A percentile compares a stretch with the other conserved stretches of the same genome.
Evolutionary conservation across 495 filamentous ascomycete species (phyloP).

Genomic region (Aspergillus cristatus): DNA sequence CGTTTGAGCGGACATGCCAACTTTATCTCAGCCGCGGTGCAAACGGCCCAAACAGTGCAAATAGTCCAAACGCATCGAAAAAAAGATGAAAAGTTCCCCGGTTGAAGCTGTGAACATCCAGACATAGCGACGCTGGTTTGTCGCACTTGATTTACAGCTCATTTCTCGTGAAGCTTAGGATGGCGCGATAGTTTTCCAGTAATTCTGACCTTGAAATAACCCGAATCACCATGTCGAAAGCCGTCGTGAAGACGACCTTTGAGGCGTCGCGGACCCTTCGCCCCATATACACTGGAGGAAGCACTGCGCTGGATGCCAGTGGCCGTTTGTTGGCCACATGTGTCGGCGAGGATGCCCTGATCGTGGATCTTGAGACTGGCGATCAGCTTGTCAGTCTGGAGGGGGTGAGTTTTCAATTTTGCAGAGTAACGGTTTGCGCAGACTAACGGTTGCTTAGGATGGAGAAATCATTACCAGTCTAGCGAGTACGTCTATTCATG

Average conservation of each 20-base stretch:
- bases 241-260: slow-evolving; percentile 70
- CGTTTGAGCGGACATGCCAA: slow-evolving; percentile 18
- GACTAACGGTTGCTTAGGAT: slow-evolving; percentile 52
- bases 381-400: slow-evolving; percentile 77
- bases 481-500: slow-evolving; percentile 46
- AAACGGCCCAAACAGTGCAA: too few relatives aligned
- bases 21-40: slow-evolving; percentile 17
- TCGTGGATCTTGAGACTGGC: slow-evolving; percentile 79
- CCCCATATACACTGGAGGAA: slow-evolving; percentile 89
- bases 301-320: slow-evolving; percentile 70
- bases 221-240: slow-evolving; percentile 35
- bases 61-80: slow-evolving; percentile 32
- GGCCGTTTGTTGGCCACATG: slow-evolving; percentile 80
- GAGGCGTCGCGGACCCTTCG: slow-evolving; percentile 71
- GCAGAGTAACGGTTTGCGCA: slow-evolving; percentile 4
- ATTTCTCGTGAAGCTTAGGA: slow-evolving; percentile 6
- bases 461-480: slow-evolving; percentile 85
- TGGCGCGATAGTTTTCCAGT: slow-evolving; percentile 15
- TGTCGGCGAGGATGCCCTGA: slow-evolving; percentile 76
- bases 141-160: slow-evolving; percentile 1
- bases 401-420: slow-evolving; percentile 73
- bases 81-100: slow-evolving; percentile 29
- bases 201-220: slow-evolving; percentile 2
- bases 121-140: slow-evolving; percentile 1
- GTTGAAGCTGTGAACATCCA: slow-evolving; percentile 2